Percentiles rank a stretch among this genome's conserved stretches.
Evolutionary conservation across 108 stramenopile species (phyloP).

Genomic region (Conticribra guillardii): DNA sequence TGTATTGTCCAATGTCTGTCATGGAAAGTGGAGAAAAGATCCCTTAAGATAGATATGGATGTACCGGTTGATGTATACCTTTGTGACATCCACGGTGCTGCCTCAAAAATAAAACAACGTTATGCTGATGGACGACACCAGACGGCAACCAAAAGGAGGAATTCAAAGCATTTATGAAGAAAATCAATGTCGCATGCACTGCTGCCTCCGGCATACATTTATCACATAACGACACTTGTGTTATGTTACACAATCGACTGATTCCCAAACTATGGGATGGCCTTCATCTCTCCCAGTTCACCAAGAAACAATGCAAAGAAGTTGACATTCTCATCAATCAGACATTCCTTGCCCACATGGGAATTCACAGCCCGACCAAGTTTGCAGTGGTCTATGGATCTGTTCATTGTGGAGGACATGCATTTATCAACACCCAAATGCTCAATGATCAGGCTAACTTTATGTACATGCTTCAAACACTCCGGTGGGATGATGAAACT

Average conservation of each 20-base stretch:
- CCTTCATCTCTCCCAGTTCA: conserved; percentile 4
- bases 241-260: too few relatives aligned
- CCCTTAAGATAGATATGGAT: conserved; percentile 1
- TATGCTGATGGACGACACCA: not conserved
- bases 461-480: not conserved
- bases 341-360: conserved; percentile 2
- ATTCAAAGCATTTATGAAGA: not conserved
- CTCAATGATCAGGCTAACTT: not conserved
- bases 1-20: not conserved
- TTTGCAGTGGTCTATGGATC: conserved; percentile 3
- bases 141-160: not conserved
- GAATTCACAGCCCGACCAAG: not conserved
- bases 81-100: not conserved
- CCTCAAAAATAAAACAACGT: not conserved
- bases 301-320: not conserved
- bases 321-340: not conserved
- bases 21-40: not conserved
- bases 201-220: too few relatives aligned
- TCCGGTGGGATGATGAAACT: not conserved
- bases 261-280: conserved; percentile 1
- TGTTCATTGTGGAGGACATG: not conserved
- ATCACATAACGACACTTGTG: too few relatives aligned
- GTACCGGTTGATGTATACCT: not conserved
- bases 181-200: not conserved
- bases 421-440: not conserved